Evolutionary conservation across 805 yeast genomes (phyloP).

Genomic region (Wickerhamomyces bovis): DNA sequence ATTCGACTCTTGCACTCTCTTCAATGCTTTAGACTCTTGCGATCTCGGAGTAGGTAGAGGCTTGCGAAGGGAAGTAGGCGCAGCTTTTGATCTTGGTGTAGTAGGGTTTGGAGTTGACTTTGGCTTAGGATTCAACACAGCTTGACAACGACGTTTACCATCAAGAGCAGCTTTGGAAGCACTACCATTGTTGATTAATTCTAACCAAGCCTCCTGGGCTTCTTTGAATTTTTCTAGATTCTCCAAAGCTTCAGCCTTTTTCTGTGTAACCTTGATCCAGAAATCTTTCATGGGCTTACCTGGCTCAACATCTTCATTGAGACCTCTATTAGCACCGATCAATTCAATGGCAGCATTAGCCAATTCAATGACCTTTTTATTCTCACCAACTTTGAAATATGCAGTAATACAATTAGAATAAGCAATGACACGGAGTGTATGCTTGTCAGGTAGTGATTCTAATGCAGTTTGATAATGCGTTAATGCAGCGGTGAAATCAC

Average conservation of each 20-base stretch:
- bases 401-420: conserved; percentile 73
- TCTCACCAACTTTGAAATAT: conserved; percentile 62
- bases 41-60: conserved; percentile 8
- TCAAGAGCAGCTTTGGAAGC: conserved; percentile 62
- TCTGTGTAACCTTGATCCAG: conserved; percentile 63
- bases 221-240: conserved; percentile 62
- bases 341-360: conserved; percentile 26
- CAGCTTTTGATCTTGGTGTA: conserved; percentile 25
- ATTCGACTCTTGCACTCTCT: conserved; percentile 44
- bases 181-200: conserved; percentile 62
- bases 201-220: conserved; percentile 56
- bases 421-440: conserved; percentile 60
- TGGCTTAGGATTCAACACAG: conserved; percentile 52
- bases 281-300: conserved; percentile 59
- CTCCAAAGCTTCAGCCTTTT: conserved; percentile 83
- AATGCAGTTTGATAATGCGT: conserved; percentile 51
- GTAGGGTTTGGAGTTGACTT: conserved; percentile 26
- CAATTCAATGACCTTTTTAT: conserved; percentile 30
- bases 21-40: conserved; percentile 37
- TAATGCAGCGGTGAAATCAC: conserved; percentile 70
- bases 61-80: conserved; percentile 3
- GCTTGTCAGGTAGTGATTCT: conserved; percentile 54
- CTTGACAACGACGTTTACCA: conserved; percentile 74
- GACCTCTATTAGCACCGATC: conserved; percentile 32
- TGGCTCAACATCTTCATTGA: conserved; percentile 37